Conservation (phyloP, 371 early-diverging fungal species). For the Rhizopus arrhizus region DNA sequence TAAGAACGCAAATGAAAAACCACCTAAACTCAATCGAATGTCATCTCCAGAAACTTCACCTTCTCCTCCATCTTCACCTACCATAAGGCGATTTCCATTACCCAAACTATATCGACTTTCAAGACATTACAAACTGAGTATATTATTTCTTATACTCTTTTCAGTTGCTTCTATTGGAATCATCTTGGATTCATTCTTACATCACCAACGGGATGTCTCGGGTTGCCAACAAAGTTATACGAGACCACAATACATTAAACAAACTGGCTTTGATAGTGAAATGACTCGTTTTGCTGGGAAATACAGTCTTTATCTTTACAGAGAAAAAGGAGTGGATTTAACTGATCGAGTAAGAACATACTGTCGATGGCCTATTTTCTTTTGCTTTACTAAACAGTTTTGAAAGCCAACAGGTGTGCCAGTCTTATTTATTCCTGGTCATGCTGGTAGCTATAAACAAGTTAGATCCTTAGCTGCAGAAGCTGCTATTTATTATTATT, state of each 20-base stretch:
- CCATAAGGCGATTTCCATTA: constrained; percentile 11
- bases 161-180: constrained; percentile 33
- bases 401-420: constrained; percentile 72
- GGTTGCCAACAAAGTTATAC: constrained; percentile 84
- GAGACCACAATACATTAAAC: constrained; percentile 74
- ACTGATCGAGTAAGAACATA: constrained; percentile 45
- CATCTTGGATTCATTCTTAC: constrained; percentile 59
- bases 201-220: constrained; percentile 65
- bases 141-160: constrained; percentile 29
- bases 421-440: constrained; percentile 92
- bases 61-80: constrained; percentile 34
- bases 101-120: constrained; percentile 29
- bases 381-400: neutral
- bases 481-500: constrained; percentile 61
- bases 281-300: constrained; percentile 75
- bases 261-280: constrained; percentile 63
- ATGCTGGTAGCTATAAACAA: constrained; percentile 93
- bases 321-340: constrained; percentile 69
- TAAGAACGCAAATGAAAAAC: constrained; percentile 1
- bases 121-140: constrained; percentile 16
- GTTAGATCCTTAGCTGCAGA: constrained; percentile 83
- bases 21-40: constrained; percentile 3
- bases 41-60: constrained; percentile 34
- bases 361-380: neutral
- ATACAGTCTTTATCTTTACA: constrained; percentile 79